phyloP scores from a whole-genome alignment of 2,329 filamentous ascomycete species.

The Calonectria leucothoes region DNA sequence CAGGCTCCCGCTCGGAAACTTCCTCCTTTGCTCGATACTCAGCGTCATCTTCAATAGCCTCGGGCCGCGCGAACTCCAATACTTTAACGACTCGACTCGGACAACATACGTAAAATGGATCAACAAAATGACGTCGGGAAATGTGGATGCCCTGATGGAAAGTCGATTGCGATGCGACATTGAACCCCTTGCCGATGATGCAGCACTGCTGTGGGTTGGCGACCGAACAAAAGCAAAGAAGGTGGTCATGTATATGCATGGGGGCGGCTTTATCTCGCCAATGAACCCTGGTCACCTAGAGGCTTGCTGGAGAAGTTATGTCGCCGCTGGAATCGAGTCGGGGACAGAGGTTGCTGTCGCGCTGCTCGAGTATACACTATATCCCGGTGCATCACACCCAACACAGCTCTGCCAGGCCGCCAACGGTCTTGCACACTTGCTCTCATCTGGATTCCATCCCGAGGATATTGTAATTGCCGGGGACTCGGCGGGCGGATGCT shows the following conservation, averaged over 20 bases:
- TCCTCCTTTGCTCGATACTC: neutral
- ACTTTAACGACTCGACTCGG: neutral
- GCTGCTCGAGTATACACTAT: slow-evolving; percentile 46
- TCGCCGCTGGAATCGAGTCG: slow-evolving; percentile 6
- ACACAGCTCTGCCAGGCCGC: slow-evolving; percentile 43
- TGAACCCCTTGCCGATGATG: slow-evolving; percentile 16
- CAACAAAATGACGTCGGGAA: neutral
- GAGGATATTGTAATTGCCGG: slow-evolving; percentile 45
- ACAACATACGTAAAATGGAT: neutral
- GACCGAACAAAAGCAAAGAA: neutral
- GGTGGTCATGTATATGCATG: neutral
- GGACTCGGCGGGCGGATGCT: slow-evolving; percentile 48
- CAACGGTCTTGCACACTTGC: slow-evolving; percentile 13
- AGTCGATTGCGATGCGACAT: slow-evolving; percentile 35
- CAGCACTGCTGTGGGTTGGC: slow-evolving; percentile 13
- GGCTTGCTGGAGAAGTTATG: neutral
- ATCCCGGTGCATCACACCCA: slow-evolving; percentile 42
- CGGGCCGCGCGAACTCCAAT: neutral
- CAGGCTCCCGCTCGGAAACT: neutral
- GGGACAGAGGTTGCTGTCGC: slow-evolving; percentile 34
- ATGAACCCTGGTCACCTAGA: neutral
- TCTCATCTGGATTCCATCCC: slow-evolving; percentile 16
- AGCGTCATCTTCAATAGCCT: neutral
- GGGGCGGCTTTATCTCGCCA: neutral
- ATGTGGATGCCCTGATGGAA: neutral